Percentiles rank a stretch among this genome's conserved stretches.
These are phyloP conservation scores for Globisporangium okanoganense DNA, from an alignment of 352 stramenopile species.

Conservation along the genomic window DNA sequence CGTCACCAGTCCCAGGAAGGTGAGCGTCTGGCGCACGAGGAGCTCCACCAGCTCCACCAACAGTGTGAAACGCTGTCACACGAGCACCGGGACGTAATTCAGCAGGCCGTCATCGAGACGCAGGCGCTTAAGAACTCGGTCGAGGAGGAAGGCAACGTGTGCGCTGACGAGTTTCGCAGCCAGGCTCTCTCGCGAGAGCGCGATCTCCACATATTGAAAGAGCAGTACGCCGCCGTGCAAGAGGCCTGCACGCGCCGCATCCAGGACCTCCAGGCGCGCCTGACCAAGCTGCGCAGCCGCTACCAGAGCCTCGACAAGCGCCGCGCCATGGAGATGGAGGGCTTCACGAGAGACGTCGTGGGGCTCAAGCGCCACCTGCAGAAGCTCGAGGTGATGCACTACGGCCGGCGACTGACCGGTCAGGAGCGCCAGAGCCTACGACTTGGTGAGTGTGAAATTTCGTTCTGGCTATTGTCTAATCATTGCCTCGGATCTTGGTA, in stretches of 20 bases:
- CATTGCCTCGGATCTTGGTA: neutral
- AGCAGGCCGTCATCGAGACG: conserved; percentile 44
- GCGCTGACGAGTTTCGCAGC: conserved; percentile 46
- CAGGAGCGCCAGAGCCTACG: conserved; percentile 47
- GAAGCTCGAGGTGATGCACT: conserved; percentile 69
- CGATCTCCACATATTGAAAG: conserved; percentile 66
- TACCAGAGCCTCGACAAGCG: conserved; percentile 66
- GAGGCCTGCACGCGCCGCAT: conserved; percentile 65
- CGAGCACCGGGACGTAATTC: conserved; percentile 37
- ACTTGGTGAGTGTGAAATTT: conserved; percentile 21
- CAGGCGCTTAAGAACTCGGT: conserved; percentile 40
- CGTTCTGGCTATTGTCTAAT: neutral
- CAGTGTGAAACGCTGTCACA: conserved; percentile 31
- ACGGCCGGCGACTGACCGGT: conserved; percentile 38
- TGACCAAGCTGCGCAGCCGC: conserved; percentile 54
- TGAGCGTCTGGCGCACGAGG: conserved; percentile 56
- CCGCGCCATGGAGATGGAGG: conserved; percentile 81
- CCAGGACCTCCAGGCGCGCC: conserved; percentile 58
- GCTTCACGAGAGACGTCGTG: conserved; percentile 65
- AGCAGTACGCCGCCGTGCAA: conserved; percentile 76
- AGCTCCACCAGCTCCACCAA: conserved; percentile 37
- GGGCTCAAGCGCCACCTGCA: conserved; percentile 62
- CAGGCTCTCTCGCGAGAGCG: conserved; percentile 57
- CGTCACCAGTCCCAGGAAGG: conserved; percentile 63
- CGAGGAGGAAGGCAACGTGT: conserved; percentile 53